A percentile compares a stretch with the other conserved stretches of the same genome.
Evolutionary conservation across 768 basidiomycete species (phyloP).

Genomic region (Suillus ampliporus): DNA sequence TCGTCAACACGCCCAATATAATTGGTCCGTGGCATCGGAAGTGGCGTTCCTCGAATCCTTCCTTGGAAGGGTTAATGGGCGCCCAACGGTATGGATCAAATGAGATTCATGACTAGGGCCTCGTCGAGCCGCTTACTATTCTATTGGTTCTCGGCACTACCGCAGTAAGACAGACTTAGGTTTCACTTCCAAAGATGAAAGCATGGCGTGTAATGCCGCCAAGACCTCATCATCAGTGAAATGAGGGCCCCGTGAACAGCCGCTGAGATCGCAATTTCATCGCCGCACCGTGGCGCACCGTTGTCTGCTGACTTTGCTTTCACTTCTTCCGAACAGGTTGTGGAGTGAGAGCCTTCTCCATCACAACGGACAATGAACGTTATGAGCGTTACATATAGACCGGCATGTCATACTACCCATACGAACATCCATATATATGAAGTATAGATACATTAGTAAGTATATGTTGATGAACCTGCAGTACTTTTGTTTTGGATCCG

Average conservation of each 20-base stretch:
- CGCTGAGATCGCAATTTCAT: conserved; percentile 12
- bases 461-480: conserved; percentile 4
- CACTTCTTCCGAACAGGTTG: conserved; percentile 3
- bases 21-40: conserved; percentile 1
- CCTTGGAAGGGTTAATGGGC: background rate
- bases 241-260: background rate
- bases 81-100: background rate
- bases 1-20: background rate
- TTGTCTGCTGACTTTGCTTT: background rate
- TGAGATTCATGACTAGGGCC: background rate
- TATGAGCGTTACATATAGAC: conserved; percentile 1
- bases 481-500: conserved; percentile 1
- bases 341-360: conserved; percentile 4
- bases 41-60: conserved; percentile 6
- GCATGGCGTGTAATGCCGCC: background rate
- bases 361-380: background rate
- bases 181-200: background rate
- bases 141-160: conserved; percentile 1
- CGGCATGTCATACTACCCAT: background rate
- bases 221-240: background rate
- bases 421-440: background rate
- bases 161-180: conserved; percentile 3
- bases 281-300: background rate
- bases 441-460: conserved; percentile 13
- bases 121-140: background rate